phyloP scores from a whole-genome alignment of 257 asterid genomes.

The Primulina huaijiensis region DNA sequence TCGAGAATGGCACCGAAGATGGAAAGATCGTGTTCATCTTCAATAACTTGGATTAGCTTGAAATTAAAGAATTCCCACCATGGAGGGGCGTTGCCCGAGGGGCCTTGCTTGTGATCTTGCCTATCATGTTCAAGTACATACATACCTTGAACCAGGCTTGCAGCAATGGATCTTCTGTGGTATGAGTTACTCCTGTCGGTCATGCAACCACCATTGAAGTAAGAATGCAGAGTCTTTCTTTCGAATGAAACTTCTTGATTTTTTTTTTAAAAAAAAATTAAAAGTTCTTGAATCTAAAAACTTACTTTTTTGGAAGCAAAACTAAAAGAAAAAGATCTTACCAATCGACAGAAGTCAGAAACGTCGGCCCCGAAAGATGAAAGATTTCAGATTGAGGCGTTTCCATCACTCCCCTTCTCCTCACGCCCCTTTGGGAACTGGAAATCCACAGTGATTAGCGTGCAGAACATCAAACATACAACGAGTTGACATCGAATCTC shows the following conservation, averaged over 20 bases:
- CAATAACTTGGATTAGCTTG: slow-evolving; percentile 36
- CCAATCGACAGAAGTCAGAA: slow-evolving; percentile 61
- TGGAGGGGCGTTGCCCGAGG: slow-evolving; percentile 53
- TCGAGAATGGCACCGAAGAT: slow-evolving; percentile 57
- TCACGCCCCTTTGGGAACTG: too few relatives aligned
- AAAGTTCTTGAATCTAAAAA: not conserved
- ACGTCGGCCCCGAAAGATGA: slow-evolving; percentile 52
- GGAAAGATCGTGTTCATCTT: slow-evolving; percentile 54
- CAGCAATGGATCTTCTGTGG: slow-evolving; percentile 59
- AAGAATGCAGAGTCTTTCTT: too few relatives aligned
- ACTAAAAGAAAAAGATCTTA: slow-evolving; percentile 19
- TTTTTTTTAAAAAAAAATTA: too few relatives aligned
- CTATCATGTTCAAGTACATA: slow-evolving; percentile 63
- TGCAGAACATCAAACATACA: too few relatives aligned
- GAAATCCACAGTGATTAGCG: too few relatives aligned
- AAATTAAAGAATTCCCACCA: slow-evolving; percentile 79
- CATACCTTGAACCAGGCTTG: slow-evolving; percentile 64
- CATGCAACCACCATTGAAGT: too few relatives aligned
- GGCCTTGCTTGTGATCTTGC: slow-evolving; percentile 44
- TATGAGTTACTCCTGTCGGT: slow-evolving; percentile 48
- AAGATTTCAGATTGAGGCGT: slow-evolving; percentile 30
- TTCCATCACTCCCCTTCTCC: too few relatives aligned
- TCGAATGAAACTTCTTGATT: not conserved
- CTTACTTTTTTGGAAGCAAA: not conserved
- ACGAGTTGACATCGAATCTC: too few relatives aligned